These are phyloP conservation scores for Acarospora socialis DNA, from an alignment of 2,329 filamentous ascomycete species.

Conservation along the genomic window DNA sequence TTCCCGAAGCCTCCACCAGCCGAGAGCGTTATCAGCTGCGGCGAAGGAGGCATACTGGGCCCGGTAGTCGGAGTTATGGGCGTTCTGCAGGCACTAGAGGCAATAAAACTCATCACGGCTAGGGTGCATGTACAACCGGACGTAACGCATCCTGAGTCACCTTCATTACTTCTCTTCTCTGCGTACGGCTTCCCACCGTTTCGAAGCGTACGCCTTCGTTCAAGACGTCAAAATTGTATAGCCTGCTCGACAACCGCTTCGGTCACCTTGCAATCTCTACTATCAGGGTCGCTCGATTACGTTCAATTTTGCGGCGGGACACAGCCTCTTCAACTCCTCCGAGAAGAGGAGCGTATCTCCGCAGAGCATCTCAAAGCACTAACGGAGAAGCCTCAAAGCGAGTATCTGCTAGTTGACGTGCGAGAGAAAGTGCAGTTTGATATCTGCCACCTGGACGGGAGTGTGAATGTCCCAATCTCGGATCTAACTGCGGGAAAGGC, in stretches of 20 bases:
- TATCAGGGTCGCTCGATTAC: conserved; percentile 61
- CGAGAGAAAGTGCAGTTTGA: conserved; percentile 74
- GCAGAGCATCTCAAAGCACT: conserved; percentile 36
- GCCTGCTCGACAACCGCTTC: conserved; percentile 54
- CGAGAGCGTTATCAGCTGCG: conserved; percentile 69
- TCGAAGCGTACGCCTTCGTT: conserved; percentile 59
- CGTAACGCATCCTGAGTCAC: conserved; percentile 13
- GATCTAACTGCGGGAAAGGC: conserved; percentile 5
- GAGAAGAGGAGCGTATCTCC: conserved; percentile 51
- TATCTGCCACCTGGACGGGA: conserved; percentile 60
- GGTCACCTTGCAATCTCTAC: conserved; percentile 49
- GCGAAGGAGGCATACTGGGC: conserved; percentile 83
- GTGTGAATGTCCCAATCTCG: conserved; percentile 45
- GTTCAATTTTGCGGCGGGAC: conserved; percentile 66
- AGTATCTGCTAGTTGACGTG: conserved; percentile 61
- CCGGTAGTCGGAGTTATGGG: conserved; percentile 92
- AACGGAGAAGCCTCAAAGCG: conserved; percentile 8
- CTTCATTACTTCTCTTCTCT: conserved; percentile 29
- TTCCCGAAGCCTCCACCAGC: conserved; percentile 79
- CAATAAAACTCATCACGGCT: conserved; percentile 62
- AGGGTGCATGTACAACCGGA: conserved; percentile 14
- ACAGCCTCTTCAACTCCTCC: conserved; percentile 41
- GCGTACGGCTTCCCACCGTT: conserved; percentile 40
- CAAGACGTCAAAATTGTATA: conserved; percentile 55
- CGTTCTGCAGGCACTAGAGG: conserved; percentile 76